phyloP scores from a whole-genome alignment of 2,329 filamentous ascomycete genomes.

The Phaeosphaeria sp. region DNA sequence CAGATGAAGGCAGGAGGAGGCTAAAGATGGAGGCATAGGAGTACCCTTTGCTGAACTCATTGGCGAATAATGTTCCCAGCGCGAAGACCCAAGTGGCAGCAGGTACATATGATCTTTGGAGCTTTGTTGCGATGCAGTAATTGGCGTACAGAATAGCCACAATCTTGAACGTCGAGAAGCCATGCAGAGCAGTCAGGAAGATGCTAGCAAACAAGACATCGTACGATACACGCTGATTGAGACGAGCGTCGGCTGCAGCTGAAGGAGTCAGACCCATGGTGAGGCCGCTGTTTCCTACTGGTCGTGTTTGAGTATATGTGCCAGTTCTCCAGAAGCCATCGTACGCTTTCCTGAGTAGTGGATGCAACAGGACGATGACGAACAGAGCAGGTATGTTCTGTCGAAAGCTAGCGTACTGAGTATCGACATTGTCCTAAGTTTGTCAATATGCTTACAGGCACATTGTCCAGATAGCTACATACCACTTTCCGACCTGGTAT shows the following conservation, averaged over 20 bases:
- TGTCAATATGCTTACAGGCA: constrained; percentile 5
- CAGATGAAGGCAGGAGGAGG: constrained; percentile 54
- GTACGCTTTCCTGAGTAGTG: constrained; percentile 76
- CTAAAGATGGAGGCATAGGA: constrained; percentile 69
- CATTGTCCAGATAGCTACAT: constrained; percentile 29
- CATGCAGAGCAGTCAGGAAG: constrained; percentile 82
- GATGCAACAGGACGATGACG: constrained; percentile 77
- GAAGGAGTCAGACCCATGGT: constrained; percentile 51
- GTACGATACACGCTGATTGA: constrained; percentile 75
- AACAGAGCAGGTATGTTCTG: constrained; percentile 83
- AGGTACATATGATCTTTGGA: constrained; percentile 76
- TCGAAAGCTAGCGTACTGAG: constrained; percentile 86
- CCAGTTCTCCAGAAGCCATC: constrained; percentile 59
- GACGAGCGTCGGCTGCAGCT: constrained; percentile 61
- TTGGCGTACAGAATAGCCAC: constrained; percentile 81
- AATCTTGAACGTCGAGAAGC: constrained; percentile 84
- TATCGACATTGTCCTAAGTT: constrained; percentile 81
- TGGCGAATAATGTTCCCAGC: constrained; percentile 82
- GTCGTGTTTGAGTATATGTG: constrained; percentile 54
- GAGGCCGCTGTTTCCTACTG: constrained; percentile 40
- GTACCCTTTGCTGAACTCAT: constrained; percentile 84
- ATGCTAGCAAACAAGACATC: constrained; percentile 82
- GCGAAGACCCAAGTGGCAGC: constrained; percentile 89
- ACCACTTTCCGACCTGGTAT: constrained; percentile 90
- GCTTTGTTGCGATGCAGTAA: constrained; percentile 74